Evolutionary conservation across 2,329 filamentous ascomycete species (phyloP).

Genomic region (Exserohilum rostratum): DNA sequence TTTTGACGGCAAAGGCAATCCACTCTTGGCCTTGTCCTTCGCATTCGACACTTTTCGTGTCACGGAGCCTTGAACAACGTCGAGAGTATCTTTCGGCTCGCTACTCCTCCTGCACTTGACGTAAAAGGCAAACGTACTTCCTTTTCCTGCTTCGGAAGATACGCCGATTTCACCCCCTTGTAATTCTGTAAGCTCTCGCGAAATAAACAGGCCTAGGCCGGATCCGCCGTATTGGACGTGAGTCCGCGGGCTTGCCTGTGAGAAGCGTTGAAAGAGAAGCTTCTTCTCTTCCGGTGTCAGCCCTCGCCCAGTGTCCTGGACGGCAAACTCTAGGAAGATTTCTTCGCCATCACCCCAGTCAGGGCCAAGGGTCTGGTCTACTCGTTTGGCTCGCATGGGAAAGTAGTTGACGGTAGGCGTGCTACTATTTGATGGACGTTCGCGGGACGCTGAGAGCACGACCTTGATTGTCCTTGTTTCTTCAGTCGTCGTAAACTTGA

Average conservation of each 20-base stretch:
- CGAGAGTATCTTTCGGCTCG: constrained; percentile 42
- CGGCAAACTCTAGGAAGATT: constrained; percentile 72
- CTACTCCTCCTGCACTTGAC: constrained; percentile 68
- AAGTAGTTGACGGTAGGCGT: constrained; percentile 64
- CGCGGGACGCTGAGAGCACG: constrained; percentile 66
- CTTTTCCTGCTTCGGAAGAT: constrained; percentile 67
- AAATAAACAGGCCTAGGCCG: constrained; percentile 80
- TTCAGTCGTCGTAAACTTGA: constrained; percentile 77
- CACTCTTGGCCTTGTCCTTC: constrained; percentile 28
- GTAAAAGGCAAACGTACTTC: constrained; percentile 79
- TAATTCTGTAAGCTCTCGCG: constrained; percentile 76
- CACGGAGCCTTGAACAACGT: constrained; percentile 32
- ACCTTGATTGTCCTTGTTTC: constrained; percentile 68
- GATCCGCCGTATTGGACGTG: constrained; percentile 81
- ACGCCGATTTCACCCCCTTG: constrained; percentile 83
- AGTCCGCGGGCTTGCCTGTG: constrained; percentile 76
- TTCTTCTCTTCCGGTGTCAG: constrained; percentile 74
- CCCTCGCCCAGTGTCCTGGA: constrained; percentile 78
- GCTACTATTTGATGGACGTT: constrained; percentile 56
- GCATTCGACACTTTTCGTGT: constrained; percentile 40
- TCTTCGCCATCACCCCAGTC: constrained; percentile 74
- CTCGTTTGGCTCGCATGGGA: constrained; percentile 59
- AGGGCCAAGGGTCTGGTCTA: constrained; percentile 55
- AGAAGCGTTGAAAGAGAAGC: constrained; percentile 77
- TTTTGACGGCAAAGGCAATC: constrained; percentile 7